Conservation (phyloP, 352 stramenopile species). For the Globisporangium spinosum region DNA sequence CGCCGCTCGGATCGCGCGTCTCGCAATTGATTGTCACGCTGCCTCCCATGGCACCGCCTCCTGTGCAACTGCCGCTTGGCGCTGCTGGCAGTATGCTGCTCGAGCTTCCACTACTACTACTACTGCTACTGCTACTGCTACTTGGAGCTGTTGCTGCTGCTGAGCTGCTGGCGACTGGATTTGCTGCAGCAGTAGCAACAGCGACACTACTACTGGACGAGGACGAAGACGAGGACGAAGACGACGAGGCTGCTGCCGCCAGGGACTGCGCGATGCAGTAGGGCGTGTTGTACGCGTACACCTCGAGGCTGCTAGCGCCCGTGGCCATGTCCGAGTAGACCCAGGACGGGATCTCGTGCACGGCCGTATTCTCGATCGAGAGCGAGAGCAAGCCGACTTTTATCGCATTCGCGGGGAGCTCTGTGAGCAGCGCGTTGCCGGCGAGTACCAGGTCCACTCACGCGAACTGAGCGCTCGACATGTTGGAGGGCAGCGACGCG, state of each 20-base stretch:
- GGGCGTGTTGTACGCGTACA: slow-evolving; percentile 38
- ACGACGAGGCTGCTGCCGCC: neutral
- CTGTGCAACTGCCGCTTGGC: neutral
- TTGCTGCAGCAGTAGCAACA: neutral
- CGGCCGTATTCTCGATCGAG: slow-evolving; percentile 31
- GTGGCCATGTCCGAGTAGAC: slow-evolving; percentile 3
- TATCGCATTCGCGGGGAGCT: slow-evolving; percentile 14
- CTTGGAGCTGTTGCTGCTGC: neutral
- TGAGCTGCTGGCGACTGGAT: neutral
- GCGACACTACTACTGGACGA: neutral
- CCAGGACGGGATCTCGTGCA: slow-evolving; percentile 19
- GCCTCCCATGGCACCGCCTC: neutral
- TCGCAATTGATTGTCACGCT: slow-evolving; percentile 22
- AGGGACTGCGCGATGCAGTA: slow-evolving; percentile 16
- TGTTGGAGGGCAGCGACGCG: slow-evolving; percentile 19
- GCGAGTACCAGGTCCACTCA: slow-evolving; percentile 21
- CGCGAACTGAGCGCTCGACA: slow-evolving; percentile 23
- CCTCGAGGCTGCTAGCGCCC: neutral
- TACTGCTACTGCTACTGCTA: neutral
- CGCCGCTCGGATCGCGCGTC: slow-evolving; percentile 25
- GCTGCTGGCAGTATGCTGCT: neutral
- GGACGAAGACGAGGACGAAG: neutral
- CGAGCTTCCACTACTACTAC: neutral
- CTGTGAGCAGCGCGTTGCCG: slow-evolving; percentile 7
- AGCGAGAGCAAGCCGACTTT: slow-evolving; percentile 18